Evolutionary conservation across 345 rosid genomes (phyloP), one percentile per base, ranked within the genome.

Genomic region (Linum usitatissimum): DNA sequence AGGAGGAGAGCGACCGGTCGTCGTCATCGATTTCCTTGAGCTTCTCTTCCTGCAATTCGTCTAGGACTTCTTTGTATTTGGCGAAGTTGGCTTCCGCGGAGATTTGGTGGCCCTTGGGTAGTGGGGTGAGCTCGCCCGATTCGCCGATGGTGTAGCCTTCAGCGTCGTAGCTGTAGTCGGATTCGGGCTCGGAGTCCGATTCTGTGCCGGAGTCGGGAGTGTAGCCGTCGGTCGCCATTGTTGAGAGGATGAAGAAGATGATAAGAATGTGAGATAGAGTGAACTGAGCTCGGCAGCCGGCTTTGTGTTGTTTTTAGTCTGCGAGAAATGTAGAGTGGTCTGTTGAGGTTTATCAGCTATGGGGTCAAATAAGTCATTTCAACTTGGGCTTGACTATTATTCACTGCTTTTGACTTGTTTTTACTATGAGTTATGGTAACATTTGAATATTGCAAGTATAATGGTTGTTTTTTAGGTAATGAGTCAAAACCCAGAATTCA

Each of bases 31-130:
- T 74, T 4, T 45, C 53, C 2, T 49, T 21, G 6, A 86, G 90
- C 55, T 81, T 83, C 57, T 83, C 84, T 58, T 84, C 91, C 31
- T 74, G 66, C 62, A 42, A 13, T 60, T 70, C 65, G 13, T 83
- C 68, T 6, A 86, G 76, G 6, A 74, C 60, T 5, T 74, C 67
- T 58, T 64, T 63, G 79, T 79, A 78, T 7, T 79, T 77, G 20
- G 75, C 68, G 39, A 84, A 30, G 85, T 81, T 82, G 73, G 28
- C 28, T 70, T 72, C 49, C 96, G 10, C 86, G 80, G 2, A 81
- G 63, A 48, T 69, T 77, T 23, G 28, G 60, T 69, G 75, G 14
- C 70, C 51, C 6, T 62, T 73, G 3, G 72, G 79, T 6, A 53
- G 72, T 51, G 69, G 74, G 58, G 73, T 19, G 60, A 79, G 3